These are phyloP conservation scores for Fusarium keratoplasticum DNA, from an alignment of 2,329 filamentous ascomycete species.

Conservation along the genomic window DNA sequence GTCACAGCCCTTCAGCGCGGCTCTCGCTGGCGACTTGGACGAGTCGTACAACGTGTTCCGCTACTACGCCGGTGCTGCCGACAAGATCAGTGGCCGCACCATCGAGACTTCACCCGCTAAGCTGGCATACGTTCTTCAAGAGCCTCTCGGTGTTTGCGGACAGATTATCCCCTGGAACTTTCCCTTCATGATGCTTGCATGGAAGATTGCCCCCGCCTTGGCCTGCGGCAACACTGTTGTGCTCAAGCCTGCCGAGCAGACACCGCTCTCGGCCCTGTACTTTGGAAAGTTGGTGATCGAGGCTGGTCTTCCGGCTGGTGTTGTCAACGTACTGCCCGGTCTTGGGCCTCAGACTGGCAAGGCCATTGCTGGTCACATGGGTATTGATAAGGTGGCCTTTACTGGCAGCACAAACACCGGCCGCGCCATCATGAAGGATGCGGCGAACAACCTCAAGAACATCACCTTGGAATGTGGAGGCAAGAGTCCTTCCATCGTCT, in stretches of 20 bases:
- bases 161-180: conserved; percentile 69
- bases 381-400: conserved; percentile 77
- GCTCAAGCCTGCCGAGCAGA: conserved; percentile 70
- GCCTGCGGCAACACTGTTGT: conserved; percentile 70
- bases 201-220: conserved; percentile 76
- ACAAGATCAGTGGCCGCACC: conserved; percentile 76
- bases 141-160: conserved; percentile 76
- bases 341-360: conserved; percentile 72
- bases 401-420: conserved; percentile 76
- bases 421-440: conserved; percentile 75
- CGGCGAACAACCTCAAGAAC: conserved; percentile 68
- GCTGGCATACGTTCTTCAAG: conserved; percentile 74
- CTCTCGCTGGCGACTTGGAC: conserved; percentile 69
- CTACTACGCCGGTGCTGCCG: conserved; percentile 77
- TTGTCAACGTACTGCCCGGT: conserved; percentile 78
- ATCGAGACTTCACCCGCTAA: conserved; percentile 73
- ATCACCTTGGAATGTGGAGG: conserved; percentile 70
- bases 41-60: conserved; percentile 57
- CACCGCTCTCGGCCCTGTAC: conserved; percentile 68
- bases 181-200: conserved; percentile 63
- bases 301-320: conserved; percentile 78
- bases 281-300: conserved; percentile 73
- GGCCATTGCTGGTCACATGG: conserved; percentile 71
- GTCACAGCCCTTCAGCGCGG: conserved; percentile 42
- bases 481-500: conserved; percentile 68